These are phyloP conservation scores for Podospora anserina DNA, from an alignment of 495 filamentous ascomycete species.

Conservation along the genomic window DNA sequence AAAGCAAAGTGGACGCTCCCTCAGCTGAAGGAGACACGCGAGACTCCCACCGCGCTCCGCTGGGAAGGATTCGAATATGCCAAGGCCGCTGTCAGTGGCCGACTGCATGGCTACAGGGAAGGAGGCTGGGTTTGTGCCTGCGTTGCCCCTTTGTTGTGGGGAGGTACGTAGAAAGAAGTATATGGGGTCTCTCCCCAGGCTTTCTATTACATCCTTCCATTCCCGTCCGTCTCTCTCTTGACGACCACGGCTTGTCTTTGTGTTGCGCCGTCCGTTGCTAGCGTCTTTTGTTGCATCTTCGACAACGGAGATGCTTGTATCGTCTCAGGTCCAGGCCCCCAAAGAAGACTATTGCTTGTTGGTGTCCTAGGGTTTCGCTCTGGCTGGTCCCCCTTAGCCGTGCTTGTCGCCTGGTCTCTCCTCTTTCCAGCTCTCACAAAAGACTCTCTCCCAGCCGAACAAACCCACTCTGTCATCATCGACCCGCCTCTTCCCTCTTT, in stretches of 20 bases:
- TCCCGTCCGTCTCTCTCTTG: not conserved
- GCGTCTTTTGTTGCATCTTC: not conserved
- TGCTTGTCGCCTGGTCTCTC: not conserved
- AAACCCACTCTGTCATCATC: not conserved
- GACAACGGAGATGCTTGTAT: not conserved
- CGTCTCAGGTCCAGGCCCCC: not conserved
- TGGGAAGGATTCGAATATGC: not conserved
- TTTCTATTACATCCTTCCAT: slow-evolving; percentile 1
- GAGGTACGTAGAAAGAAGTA: not conserved
- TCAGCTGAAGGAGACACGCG: not conserved
- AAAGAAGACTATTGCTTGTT: not conserved
- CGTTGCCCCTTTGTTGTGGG: slow-evolving; percentile 2
- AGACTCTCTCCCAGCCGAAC: not conserved
- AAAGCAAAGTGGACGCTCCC: not conserved
- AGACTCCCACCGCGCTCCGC: not conserved
- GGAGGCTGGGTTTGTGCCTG: not conserved
- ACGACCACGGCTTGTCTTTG: not conserved
- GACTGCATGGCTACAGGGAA: not conserved
- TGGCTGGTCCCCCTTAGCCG: not conserved
- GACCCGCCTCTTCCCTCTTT: not conserved
- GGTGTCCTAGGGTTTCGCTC: not conserved
- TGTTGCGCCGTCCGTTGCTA: slow-evolving; percentile 2
- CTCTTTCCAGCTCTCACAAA: not conserved
- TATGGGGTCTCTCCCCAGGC: not conserved
- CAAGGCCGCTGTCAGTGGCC: slow-evolving; percentile 2